Base-by-base conservation (phyloP, 305 asterid genomes). In the Fraxinus floribunda region DNA sequence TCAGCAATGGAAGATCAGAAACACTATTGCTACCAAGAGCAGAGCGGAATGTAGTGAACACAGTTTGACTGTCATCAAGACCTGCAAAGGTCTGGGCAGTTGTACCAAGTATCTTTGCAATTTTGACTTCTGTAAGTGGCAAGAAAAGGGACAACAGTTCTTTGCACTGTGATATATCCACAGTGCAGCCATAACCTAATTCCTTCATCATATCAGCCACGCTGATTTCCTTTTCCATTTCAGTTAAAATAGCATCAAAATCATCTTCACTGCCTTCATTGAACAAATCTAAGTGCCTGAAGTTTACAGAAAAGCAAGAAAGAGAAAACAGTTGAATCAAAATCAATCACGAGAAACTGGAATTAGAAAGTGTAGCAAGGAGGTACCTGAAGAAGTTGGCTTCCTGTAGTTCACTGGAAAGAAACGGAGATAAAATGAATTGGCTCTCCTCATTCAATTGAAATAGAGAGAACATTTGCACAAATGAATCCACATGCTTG, bases 111-210 rank as follows among this genome's bases (percentile, higher is more conserved):
- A 94, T 91, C 89, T 89, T 91, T 26, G 99, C 97, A 87, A 93
- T 88, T 78, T 94, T 91, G 79, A 83, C 85, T 81, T 94, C 97
- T 78, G 94, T 88, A 73, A 96, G 88, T 11, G 98, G 98, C 78
- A 89, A 90, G 88, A 88, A 91, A 71, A 92, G 90, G 78, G 97
- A 91, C 83, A 96, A 60, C 73, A 93, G 90, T 86, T 94, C 97
- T 79, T 91, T 93, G 97, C 99, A 94, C 78, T 89, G 97, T 78
- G 96, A 79, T 68, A 87, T 88, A 85, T 83, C 90, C 49, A 84
- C 89, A 15, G 99, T 96, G 95, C 98, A 96, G 57, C 98, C 97
- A 89, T 93, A 94, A 84, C 99, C 98, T 83, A 96, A 87, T 87
- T 94, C 99, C 82, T 91, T 91, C 94, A 96, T 90, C 81, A 92